Base-by-base conservation (phyloP, 2,329 filamentous ascomycete genomes). In the Ascochyta pisi region DNA sequence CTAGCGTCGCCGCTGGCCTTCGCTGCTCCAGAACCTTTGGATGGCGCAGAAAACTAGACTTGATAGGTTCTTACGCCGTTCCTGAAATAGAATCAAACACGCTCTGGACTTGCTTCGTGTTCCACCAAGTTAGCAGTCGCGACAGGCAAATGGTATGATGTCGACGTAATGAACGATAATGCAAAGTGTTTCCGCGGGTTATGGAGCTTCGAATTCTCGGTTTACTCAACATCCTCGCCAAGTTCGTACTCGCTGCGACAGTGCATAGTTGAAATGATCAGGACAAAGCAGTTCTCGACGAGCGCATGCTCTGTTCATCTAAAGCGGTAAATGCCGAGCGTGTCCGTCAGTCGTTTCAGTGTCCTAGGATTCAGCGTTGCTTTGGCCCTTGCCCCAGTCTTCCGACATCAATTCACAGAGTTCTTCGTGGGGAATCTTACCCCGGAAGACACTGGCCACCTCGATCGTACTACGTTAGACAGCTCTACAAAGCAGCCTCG, bases 401-500 rank as follows among this genome's bases (percentile, higher is more conserved):
- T 19, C 19, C 19, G 19, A 19, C 19, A 19, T 19, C 22, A 5
- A 29, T 24, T 10, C 9, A 15, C 8, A 24, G 10, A 19, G 23
- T 15, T 22, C 22, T 13, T 43, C 15, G 13, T 8, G 19, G 3
- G 8, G 15, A 42, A 24, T 16, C 0, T 8, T 29, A 1, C 4
- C 9, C 16, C 37, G 7, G 40, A 8, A 53, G 38, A 45, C 40
- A 49, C 10, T 40, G 15, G 26, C 39, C 22, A 16, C n/a, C n/a
- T 7, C 26, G 10, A 50, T 29, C 45, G 13, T 23, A 10, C 16
- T 45, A 24, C 23, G 16, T 44, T 35, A 38, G 19, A 38, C 6
- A 48, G 38, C 43, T 15, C 24, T 43, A 38, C 39, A 34, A 48
- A 39, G 33, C 40, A 45, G 41, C 41, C 23, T 37, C 26, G 24